Conservation (phyloP, 306 rosid species). For the Vachellia collinsii region DNA sequence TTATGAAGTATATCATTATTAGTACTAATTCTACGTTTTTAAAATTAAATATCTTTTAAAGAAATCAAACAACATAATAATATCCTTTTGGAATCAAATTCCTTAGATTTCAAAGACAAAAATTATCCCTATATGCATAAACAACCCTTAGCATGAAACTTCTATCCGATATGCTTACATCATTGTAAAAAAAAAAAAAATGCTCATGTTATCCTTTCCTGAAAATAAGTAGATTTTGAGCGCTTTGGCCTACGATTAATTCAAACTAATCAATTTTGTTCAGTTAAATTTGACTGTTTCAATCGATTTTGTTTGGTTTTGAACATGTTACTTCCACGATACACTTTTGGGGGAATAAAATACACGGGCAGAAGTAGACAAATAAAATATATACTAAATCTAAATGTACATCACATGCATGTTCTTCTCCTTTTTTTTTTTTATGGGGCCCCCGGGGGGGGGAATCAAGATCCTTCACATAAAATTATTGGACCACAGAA, state of each 20-base stretch:
- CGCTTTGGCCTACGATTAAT: too few species aligned
- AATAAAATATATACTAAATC: neutral
- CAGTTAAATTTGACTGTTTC: neutral
- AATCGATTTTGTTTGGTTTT: neutral
- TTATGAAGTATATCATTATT: too few species aligned
- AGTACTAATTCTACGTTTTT: neutral
- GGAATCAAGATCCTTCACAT: neutral
- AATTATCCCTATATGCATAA: too few species aligned
- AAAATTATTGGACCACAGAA: neutral
- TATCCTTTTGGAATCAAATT: neutral
- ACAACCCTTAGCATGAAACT: neutral
- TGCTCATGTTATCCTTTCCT: neutral
- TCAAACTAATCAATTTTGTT: too few species aligned
- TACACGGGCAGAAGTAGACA: neutral
- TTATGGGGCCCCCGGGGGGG: too few species aligned
- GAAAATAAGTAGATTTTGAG: too few species aligned
- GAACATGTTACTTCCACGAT: neutral
- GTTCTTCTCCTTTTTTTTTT: too few species aligned
- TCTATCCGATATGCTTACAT: neutral
- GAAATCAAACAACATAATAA: too few species aligned
- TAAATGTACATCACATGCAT: too few species aligned
- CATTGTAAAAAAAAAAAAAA: neutral
- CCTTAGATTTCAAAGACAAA: neutral
- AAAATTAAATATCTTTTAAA: too few species aligned
- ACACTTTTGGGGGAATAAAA: too few species aligned